Evolutionary conservation across 2,329 filamentous ascomycete genomes (phyloP), one percentile per base, ranked within the genome.

Genomic region (Botryotinia globosa): DNA sequence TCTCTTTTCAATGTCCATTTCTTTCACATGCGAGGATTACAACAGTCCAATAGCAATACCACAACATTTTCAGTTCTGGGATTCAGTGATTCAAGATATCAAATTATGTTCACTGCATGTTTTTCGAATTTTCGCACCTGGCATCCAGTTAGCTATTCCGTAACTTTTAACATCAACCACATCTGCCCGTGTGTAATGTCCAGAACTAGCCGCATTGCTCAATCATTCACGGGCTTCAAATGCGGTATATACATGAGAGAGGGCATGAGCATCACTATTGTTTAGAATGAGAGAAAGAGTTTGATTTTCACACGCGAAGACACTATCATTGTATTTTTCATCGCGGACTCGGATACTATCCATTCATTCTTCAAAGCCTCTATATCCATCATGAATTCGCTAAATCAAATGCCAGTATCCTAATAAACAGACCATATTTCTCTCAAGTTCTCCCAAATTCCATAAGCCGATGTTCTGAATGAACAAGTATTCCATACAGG

Each of bases 371-470:
- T 29, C 51, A 29, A 18, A 18, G 3, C 6, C 29, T 16, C 51
- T 2, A 0, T 56, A 0, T 18, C 51, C 3, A 56, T 2, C 14
- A 56, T 56, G 14, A 29, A 0, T 56, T 56, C n/a, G 9, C 12
- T 18, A 29, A 3, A 1, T 54, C n/a, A 32, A 32, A 0, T 0
- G 0, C 3, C 14, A 4, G 3, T 29, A 56, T 18, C 3, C 9
- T 56, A 7, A 56, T 8, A 8, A n/a, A 16, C 6, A n/a, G 18
- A 18, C 2, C n/a, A 56, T 6, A 14, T 4, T 29, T 56, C 51
- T 32, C 7, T 1, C 39, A 7, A 54, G 16, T n/a, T 54, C 48
- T 54, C 12, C 12, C 5, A 56, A 56, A 18, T 0, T 56, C 3
- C 0, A 32, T 2, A 32, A 32, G 6, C n/a, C 3, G 0, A 1